Evolutionary conservation across 2,329 filamentous ascomycete species (phyloP), one percentile per base, ranked within the genome.

Genomic region (Calonectria pteridis): DNA sequence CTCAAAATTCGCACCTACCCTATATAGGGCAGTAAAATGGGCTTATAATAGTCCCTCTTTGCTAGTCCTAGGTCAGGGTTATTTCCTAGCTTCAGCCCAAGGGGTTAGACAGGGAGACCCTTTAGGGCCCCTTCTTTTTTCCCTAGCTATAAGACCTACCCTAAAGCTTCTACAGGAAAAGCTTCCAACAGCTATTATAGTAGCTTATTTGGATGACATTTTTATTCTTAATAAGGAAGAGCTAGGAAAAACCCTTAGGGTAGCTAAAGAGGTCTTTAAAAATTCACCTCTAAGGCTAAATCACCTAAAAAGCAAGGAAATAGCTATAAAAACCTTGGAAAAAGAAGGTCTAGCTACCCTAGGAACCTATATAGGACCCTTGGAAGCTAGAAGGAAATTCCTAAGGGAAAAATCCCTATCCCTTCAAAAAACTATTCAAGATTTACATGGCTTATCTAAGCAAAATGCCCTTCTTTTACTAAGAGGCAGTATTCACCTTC

Each of bases 131-230:
- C 20, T 65, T 6, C 40, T 65, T 10, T 65, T 65, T 43, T 65
- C 62, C 62, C 40, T 65, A 65, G 62, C 62, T 51, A 49, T 65
- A 28, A 40, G 40, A 65, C 40, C 62, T 65, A 65, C 62, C 40
- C 28, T 65, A 33, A 43, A 65, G 62, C 33, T 29, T 40, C 26
- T 65, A 23, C 20, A 9, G 14, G 29, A 20, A 50, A 31, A 49
- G 26, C 62, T 65, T 6, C 62, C 40, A n/a, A 35, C 9, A 26
- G 62, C 62, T 28, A 28, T 35, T 16, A n/a, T 65, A 31, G 20
- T 65, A 9, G 26, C 62, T 28, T 65, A 65, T 28, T 28, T 62
- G 7, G 33, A 62, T 43, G 11, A 62, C 23, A 62, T 62, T 20
- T 62, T 62, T 35, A 62, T 62, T 18, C n/a, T 62, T 5, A 37